Base-by-base conservation (phyloP, 768 basidiomycete species). In the Lentinus brumalis region DNA sequence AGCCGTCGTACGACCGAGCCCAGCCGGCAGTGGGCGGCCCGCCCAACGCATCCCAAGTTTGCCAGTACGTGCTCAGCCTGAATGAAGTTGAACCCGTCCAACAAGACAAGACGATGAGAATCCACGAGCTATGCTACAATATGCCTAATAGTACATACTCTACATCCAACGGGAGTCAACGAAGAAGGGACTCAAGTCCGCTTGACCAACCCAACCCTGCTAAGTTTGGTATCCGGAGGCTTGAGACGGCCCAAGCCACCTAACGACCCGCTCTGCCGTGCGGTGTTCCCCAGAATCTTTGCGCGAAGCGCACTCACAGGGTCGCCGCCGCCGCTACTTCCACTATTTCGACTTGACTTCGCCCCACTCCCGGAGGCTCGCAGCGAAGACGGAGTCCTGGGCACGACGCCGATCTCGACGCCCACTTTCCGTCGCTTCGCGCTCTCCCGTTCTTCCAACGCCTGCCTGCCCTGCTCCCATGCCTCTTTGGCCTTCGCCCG, bases 401-500 rank as follows among this genome's bases (percentile, higher is more conserved):
- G 57, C 1, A 66, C 26, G 2, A 67, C 45, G 7, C 53, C 61
- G 12, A 64, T 42, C 18, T 67, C 65, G 10, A 66, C 46, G 5
- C 66, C 69, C 15, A 76, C n/a, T 57, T 62, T 83, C 54, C 81
- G 81, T 53, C 80, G 79, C 70, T 87, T 87, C 35, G 64, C 61
- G 18, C 71, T 75, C 38, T 82, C 79, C 41, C 75, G 75, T 15
- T 71, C 71, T 39, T 75, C 76, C 39, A 83, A 67, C 38, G 84
- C 83, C 57, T 75, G 74, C 67, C 82, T 79, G 38, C 79, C 84
- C 70, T 71, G 78, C 56, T 74, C 71, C 88, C 91, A 90, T 66
- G 84, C 79, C 56, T 82, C 78, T 57, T 83, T 86, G 14, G 91
- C 92, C 56, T 84, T 82, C 39, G 81, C 75, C 60, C 77, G 80